A percentile compares a stretch with the other conserved stretches of the same genome.
These are phyloP conservation scores for Claviceps citrina DNA, from an alignment of 2,329 filamentous ascomycete genomes.

Conservation along the genomic window DNA sequence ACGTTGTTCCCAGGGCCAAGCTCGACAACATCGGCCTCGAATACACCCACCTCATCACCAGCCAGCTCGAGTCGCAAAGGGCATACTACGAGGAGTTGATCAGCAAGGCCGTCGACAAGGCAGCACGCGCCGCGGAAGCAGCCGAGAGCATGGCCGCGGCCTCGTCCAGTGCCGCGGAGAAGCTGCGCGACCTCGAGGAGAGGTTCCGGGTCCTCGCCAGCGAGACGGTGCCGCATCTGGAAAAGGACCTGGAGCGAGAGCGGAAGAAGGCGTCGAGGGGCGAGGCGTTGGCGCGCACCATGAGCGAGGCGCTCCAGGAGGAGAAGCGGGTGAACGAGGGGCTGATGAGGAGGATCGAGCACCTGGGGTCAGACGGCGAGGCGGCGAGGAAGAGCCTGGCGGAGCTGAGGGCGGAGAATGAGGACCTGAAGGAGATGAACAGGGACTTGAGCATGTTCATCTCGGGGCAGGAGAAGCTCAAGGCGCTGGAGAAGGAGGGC, in stretches of 20 bases:
- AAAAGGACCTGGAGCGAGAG: constrained; percentile 57
- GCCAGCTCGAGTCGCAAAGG: constrained; percentile 82
- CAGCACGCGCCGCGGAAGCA: constrained; percentile 51
- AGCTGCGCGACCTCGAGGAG: constrained; percentile 36
- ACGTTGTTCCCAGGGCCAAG: constrained; percentile 56
- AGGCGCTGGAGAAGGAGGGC: constrained; percentile 48
- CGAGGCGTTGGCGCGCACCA: constrained; percentile 56
- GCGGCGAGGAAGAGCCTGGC: constrained; percentile 40
- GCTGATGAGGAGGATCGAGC: constrained; percentile 66
- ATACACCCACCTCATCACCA: constrained; percentile 85
- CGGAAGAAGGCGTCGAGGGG: constrained; percentile 55
- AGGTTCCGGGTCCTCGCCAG: constrained; percentile 29
- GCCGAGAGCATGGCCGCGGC: constrained; percentile 46
- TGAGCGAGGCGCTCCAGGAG: constrained; percentile 65
- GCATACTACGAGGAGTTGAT: constrained; percentile 90
- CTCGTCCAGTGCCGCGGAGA: constrained; percentile 32
- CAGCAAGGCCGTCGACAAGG: constrained; percentile 79
- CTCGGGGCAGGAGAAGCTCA: constrained; percentile 65
- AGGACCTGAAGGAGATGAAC: constrained; percentile 71
- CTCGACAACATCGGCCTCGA: constrained; percentile 72
- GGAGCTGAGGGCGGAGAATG: constrained; percentile 45
- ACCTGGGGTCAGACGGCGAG: constrained; percentile 49
- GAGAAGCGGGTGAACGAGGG: constrained; percentile 75
- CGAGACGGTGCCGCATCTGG: constrained; percentile 50
- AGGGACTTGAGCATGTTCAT: constrained; percentile 80